Base-by-base conservation (phyloP, 2,329 filamentous ascomycete species). In the Huntiella decipiens region DNA sequence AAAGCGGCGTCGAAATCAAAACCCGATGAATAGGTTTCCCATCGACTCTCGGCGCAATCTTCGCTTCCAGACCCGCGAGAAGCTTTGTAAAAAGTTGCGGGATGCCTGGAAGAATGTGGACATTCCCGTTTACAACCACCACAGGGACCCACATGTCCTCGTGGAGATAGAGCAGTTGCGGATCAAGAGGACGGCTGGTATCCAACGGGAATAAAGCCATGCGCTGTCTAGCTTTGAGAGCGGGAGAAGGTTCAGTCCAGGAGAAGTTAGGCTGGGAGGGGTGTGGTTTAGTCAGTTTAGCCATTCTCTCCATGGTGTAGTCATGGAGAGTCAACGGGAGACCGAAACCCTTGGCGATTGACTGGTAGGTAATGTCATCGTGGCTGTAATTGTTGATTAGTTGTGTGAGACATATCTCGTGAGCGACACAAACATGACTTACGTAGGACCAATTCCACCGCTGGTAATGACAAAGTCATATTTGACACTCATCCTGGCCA, bases 351-450 rank as follows among this genome's bases (percentile, higher is more conserved):
- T 85, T 86, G 52, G 84, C 87, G 59, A 98, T 92, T 35, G 85
- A 88, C 57, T 82, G 71, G 64, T 98, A 98, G 19, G 91, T 96
- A 54, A 96, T 96, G 59, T 98, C 91, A 61, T 98, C 91, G 66
- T 96, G 88, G 47, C 84, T 92, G 37, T 13, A 17, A 39, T 28
- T 33, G 15, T 16, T 34, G 41, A 43, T 28, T 28, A 28, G 22
- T 10, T 28, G 22, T 28, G 7, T 28, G 22, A 28, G 22, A 28
- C 22, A 28, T 28, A 28, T 28, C 22, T 28, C 7, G 22, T 10
- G 8, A 3, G 22, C 7, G 22, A 28, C 22, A 28, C 7, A 28
- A 28, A 28, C 22, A 28, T 17, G 17, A 61, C 78, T 66, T 64
- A 88, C 82, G 88, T 96, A 53, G 91, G 91, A 8, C 88, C 88